Evolutionary conservation across 768 basidiomycete species (phyloP).

Genomic region (Pleurotus sapidus): DNA sequence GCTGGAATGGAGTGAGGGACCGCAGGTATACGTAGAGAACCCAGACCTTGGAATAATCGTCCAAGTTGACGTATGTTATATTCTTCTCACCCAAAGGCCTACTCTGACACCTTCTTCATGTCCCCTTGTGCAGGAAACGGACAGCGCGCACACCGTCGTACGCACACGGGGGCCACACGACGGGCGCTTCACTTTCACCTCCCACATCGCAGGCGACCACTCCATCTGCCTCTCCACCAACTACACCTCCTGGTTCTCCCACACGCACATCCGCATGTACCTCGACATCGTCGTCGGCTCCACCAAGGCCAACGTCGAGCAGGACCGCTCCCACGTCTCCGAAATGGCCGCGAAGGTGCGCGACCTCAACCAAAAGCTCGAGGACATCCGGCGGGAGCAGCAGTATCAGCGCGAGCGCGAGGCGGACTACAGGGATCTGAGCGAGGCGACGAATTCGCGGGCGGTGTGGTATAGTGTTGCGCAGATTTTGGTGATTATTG

Average conservation of each 20-base stretch:
- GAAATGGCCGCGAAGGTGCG: slow-evolving; percentile 81
- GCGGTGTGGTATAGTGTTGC: slow-evolving; percentile 94
- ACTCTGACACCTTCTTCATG: background rate
- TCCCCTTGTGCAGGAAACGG: slow-evolving; percentile 66
- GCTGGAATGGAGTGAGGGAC: slow-evolving; percentile 82
- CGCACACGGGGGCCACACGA: slow-evolving; percentile 89
- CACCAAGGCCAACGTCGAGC: slow-evolving; percentile 82
- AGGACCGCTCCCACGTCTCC: slow-evolving; percentile 82
- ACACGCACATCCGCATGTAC: slow-evolving; percentile 89
- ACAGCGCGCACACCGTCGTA: slow-evolving; percentile 76
- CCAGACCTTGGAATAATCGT: slow-evolving; percentile 85
- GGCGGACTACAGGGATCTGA: slow-evolving; percentile 82
- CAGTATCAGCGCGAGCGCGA: slow-evolving; percentile 98
- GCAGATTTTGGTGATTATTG: slow-evolving; percentile 82
- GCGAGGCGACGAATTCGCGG: slow-evolving; percentile 85
- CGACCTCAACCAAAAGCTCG: slow-evolving; percentile 91
- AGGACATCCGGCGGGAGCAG: slow-evolving; percentile 92
- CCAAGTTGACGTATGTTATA: slow-evolving; percentile 74
- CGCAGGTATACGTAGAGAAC: slow-evolving; percentile 67
- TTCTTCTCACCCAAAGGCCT: background rate
- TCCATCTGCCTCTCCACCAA: slow-evolving; percentile 95
- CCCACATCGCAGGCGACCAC: slow-evolving; percentile 96
- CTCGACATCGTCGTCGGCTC: slow-evolving; percentile 92
- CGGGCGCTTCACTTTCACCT: slow-evolving; percentile 96
- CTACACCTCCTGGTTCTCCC: slow-evolving; percentile 85